phyloP scores from a whole-genome alignment of 2,329 filamentous ascomycete genomes.

The Geoglossum cookeanum region DNA sequence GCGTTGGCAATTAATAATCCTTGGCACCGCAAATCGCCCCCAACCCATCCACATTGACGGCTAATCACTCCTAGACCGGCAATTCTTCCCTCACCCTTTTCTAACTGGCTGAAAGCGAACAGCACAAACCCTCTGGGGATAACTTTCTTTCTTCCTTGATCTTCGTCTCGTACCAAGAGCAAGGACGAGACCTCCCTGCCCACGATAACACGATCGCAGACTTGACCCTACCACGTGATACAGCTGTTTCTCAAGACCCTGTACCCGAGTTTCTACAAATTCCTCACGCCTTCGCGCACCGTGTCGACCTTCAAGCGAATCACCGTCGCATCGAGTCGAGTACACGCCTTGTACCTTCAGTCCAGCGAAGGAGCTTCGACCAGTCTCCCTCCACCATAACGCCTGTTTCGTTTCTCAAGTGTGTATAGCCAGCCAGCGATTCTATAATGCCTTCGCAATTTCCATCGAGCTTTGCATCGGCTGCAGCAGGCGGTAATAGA shows the following conservation, averaged over 20 bases:
- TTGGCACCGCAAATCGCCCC: background rate
- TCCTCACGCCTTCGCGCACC: no score
- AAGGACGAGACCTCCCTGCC: background rate
- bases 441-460: conserved; percentile 48
- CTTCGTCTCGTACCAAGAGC: background rate
- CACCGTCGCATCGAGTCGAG: background rate
- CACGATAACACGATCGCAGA: background rate
- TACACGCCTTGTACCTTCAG: background rate
- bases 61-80: background rate
- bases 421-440: background rate
- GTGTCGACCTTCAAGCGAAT: no score
- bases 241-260: no score
- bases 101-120: background rate
- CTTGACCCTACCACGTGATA: no score
- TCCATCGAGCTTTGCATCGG: conserved; percentile 68
- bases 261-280: no score
- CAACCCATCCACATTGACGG: background rate
- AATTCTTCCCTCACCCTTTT: background rate
- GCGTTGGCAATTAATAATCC: background rate
- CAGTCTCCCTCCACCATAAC: background rate
- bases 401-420: background rate
- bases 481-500: conserved; percentile 55
- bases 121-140: background rate
- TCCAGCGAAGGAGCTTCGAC: background rate
- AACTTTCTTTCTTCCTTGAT: background rate